Percentiles rank a stretch among this genome's conserved stretches.
Conservation (phyloP, 768 basidiomycete genomes). For the Pleurotus eryngii region DNA sequence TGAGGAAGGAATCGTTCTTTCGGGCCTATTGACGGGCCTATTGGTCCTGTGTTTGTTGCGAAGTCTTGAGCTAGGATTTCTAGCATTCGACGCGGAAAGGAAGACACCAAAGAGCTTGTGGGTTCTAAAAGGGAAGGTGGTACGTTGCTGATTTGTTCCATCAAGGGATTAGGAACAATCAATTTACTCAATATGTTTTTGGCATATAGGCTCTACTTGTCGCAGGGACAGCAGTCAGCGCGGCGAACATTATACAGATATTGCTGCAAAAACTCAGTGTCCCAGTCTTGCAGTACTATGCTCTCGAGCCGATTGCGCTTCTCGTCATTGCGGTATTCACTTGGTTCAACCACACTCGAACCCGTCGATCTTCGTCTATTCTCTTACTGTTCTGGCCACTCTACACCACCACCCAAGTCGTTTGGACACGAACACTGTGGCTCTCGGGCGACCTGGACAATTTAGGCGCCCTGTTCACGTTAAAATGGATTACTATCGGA, state of each 20-base stretch:
- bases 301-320: slow-evolving; percentile 57
- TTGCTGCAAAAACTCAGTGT: slow-evolving; percentile 29
- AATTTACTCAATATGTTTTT: neutral
- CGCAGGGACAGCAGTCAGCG: slow-evolving; percentile 45
- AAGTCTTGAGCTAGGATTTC: slow-evolving; percentile 25
- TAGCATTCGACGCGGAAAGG: slow-evolving; percentile 16
- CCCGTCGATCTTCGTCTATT: slow-evolving; percentile 65
- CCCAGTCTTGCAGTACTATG: slow-evolving; percentile 47
- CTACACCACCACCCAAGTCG: slow-evolving; percentile 44
- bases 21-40: slow-evolving; percentile 45
- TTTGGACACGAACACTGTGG: slow-evolving; percentile 62
- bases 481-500: slow-evolving; percentile 40
- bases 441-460: slow-evolving; percentile 27
- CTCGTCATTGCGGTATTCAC: slow-evolving; percentile 48
- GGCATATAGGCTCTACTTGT: slow-evolving; percentile 41
- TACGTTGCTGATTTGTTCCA: slow-evolving; percentile 32
- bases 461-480: slow-evolving; percentile 31
- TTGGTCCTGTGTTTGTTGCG: slow-evolving; percentile 38
- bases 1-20: slow-evolving; percentile 68
- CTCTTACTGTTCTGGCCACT: slow-evolving; percentile 83
- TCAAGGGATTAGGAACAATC: neutral
- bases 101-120: slow-evolving; percentile 46
- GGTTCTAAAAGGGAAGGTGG: slow-evolving; percentile 62
- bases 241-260: slow-evolving; percentile 39
- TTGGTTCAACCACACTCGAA: slow-evolving; percentile 66